Evolutionary conservation across 495 filamentous ascomycete genomes (phyloP).

Genomic region (Chaetomium fimeti): DNA sequence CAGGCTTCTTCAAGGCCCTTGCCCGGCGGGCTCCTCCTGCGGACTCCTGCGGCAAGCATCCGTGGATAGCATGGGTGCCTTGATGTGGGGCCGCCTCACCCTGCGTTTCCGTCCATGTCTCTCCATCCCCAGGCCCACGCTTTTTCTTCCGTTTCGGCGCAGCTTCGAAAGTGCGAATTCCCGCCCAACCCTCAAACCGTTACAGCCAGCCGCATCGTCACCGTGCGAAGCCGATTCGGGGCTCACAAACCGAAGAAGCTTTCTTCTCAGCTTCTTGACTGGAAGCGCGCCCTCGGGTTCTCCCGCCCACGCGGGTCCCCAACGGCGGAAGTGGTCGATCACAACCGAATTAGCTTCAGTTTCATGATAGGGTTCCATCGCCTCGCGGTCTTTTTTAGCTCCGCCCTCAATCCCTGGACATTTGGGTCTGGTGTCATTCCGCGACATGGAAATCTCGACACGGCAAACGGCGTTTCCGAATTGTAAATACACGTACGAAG

Average conservation of each 20-base stretch:
- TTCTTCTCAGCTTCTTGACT: not conserved
- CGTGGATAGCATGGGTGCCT: not conserved
- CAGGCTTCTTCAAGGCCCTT: constrained; percentile 4
- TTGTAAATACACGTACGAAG: not conserved
- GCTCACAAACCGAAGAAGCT: not conserved
- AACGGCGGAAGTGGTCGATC: constrained; percentile 21
- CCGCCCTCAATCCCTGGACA: not conserved
- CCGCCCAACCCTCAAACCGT: not conserved
- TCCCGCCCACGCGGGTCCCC: constrained; percentile 11
- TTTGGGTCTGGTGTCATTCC: constrained; percentile 1
- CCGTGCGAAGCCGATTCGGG: not conserved
- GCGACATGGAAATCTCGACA: not conserved
- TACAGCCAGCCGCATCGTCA: not conserved
- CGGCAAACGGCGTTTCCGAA: not conserved
- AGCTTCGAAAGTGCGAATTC: not conserved
- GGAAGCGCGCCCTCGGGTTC: not conserved
- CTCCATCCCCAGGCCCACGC: not conserved
- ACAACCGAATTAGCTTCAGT: constrained; percentile 16
- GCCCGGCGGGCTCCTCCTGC: not conserved
- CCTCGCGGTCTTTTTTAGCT: constrained; percentile 9
- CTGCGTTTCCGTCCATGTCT: constrained; percentile 1
- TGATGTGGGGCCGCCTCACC: not conserved
- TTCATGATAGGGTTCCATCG: constrained; percentile 8
- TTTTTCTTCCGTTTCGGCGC: not conserved
- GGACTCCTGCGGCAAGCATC: constrained; percentile 8